These are phyloP conservation scores for Alternaria gaisen DNA, from an alignment of 2,329 filamentous ascomycete species.

Conservation along the genomic window DNA sequence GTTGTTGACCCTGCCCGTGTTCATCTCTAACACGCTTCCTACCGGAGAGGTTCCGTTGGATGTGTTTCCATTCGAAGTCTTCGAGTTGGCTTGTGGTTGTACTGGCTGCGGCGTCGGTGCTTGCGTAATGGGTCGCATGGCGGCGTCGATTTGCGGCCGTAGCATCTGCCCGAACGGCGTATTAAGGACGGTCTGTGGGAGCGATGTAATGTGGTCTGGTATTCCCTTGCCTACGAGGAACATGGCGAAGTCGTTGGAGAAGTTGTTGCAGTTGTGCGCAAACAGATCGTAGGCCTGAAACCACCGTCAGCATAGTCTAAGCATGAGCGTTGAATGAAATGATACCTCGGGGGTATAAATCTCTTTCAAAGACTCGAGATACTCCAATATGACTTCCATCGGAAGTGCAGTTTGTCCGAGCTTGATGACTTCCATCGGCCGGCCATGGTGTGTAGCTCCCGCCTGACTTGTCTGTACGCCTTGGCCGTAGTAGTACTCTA, in stretches of 20 bases:
- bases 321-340: not conserved
- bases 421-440: slow-evolving; percentile 76
- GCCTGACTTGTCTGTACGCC: slow-evolving; percentile 84
- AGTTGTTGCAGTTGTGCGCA: slow-evolving; percentile 96
- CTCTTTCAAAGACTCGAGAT: slow-evolving; percentile 80
- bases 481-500: slow-evolving; percentile 90
- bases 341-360: slow-evolving; percentile 81
- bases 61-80: slow-evolving; percentile 14
- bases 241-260: slow-evolving; percentile 89
- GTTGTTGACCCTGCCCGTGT: slow-evolving; percentile 65
- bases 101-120: slow-evolving; percentile 57
- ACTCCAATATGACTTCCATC: slow-evolving; percentile 83
- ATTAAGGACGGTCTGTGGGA: slow-evolving; percentile 84
- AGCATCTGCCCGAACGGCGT: slow-evolving; percentile 91
- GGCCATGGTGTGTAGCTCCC: slow-evolving; percentile 85
- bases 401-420: slow-evolving; percentile 83
- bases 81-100: slow-evolving; percentile 21
- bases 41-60: slow-evolving; percentile 19
- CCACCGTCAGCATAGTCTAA: slow-evolving; percentile 30
- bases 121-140: slow-evolving; percentile 70
- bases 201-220: slow-evolving; percentile 82
- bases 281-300: slow-evolving; percentile 56
- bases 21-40: slow-evolving; percentile 28
- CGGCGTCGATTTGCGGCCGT: slow-evolving; percentile 74
- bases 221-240: slow-evolving; percentile 91